A percentile compares a stretch with the other conserved stretches of the same genome.
These are phyloP conservation scores for Alternaria brassicae DNA, from an alignment of 2,329 filamentous ascomycete species.

Conservation along the genomic window DNA sequence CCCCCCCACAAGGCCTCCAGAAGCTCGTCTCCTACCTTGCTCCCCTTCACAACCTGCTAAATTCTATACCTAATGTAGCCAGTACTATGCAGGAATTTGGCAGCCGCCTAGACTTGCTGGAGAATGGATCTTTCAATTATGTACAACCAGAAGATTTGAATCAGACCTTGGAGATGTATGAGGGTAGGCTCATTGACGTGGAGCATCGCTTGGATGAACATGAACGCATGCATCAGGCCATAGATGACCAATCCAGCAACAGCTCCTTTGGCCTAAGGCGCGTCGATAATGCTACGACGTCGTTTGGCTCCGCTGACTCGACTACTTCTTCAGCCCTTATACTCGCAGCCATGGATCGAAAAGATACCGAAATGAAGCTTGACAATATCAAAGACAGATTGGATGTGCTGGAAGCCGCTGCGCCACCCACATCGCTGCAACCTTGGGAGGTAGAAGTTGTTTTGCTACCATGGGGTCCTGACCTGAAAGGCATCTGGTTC, in stretches of 20 bases:
- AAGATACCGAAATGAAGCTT: slow-evolving; percentile 54
- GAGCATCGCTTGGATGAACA: slow-evolving; percentile 62
- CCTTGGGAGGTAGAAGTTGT: slow-evolving; percentile 81
- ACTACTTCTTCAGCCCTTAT: slow-evolving; percentile 49
- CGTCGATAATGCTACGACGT: slow-evolving; percentile 43
- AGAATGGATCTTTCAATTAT: slow-evolving; percentile 73
- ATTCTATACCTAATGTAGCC: slow-evolving; percentile 49
- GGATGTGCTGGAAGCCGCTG: slow-evolving; percentile 62
- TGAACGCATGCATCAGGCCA: slow-evolving; percentile 44
- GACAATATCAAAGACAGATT: slow-evolving; percentile 58
- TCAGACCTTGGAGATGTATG: slow-evolving; percentile 70
- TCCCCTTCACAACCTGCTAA: slow-evolving; percentile 47
- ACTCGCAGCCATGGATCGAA: slow-evolving; percentile 45
- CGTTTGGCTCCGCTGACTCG: slow-evolving; percentile 51
- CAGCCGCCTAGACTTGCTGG: slow-evolving; percentile 70
- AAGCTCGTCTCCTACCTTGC: slow-evolving; percentile 47
- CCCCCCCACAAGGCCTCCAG: slow-evolving; percentile 43
- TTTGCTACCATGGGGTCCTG: slow-evolving; percentile 71
- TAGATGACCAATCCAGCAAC: slow-evolving; percentile 41
- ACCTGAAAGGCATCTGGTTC: slow-evolving; percentile 63
- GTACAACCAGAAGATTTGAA: slow-evolving; percentile 72
- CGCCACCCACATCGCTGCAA: slow-evolving; percentile 66
- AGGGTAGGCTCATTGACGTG: slow-evolving; percentile 72
- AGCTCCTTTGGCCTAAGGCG: slow-evolving; percentile 38
- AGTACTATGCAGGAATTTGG: slow-evolving; percentile 67